Evolutionary conservation across 1,284 basidiomycete species (phyloP), one percentile per base, ranked within the genome.

Genomic region (Wallemia mellicola): DNA sequence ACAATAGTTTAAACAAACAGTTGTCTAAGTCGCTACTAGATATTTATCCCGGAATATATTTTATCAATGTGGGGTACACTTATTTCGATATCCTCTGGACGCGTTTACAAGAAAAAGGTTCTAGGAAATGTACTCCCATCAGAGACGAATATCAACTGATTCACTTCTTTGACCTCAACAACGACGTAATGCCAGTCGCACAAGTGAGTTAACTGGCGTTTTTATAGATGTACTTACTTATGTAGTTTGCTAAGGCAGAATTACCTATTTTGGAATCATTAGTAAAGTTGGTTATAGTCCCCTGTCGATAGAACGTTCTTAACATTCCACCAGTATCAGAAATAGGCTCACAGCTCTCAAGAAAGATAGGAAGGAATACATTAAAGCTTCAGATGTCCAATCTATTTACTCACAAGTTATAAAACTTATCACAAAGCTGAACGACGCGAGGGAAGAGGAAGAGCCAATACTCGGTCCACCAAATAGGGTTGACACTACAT

Each of bases 191-290:
- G 55, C 27, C 55, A 26, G 55, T 26, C 24, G 22, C 7, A 2
- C 24, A 57, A 26, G 24, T 26, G 27, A 9, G 25, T 15, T n/a
- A n/a, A n/a, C n/a, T 24, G 2, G 11, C 25, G 24, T 25, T 27
- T 11, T 25, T 24, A 28, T 9, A 28, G 27, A 1, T 1, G 1
- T 1, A 33, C 11, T 26, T 67, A 67, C 65, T 65, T 66, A 25
- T 64, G 9, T 30, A 64, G 54, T 68, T 67, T 28, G 72, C 63
- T 54, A 67, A 72, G 64, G 72, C 74, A 62, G 76, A 96, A 75
- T 76, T 92, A 64, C 82, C 87, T 61, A 89, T 98, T 69, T 81
- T 98, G 67, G 92, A 96, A 74, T 77, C 84, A 26, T 79, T 98
- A 64, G 91, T 96, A 71, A 86, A 85, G 86, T 88, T 65, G 59